Percentiles rank a stretch among this genome's conserved stretches.
These are phyloP conservation scores for Lojkania enalia DNA, from an alignment of 2,329 filamentous ascomycete species.

Conservation along the genomic window DNA sequence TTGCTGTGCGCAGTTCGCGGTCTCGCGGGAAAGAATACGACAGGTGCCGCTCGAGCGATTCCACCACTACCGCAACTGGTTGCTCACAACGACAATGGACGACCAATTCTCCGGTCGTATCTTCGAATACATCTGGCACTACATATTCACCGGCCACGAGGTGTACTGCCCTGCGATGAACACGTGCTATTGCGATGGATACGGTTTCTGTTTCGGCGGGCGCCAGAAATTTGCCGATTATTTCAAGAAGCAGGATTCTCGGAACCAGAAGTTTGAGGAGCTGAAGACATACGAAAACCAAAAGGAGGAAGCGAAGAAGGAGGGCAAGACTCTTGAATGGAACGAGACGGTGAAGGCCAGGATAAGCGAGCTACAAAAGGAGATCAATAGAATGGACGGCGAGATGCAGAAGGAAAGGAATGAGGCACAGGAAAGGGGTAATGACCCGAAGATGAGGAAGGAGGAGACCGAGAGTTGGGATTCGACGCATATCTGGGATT, in stretches of 20 bases:
- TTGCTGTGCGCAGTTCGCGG: constrained; percentile 62
- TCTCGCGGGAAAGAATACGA: constrained; percentile 53
- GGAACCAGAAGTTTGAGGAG: constrained; percentile 47
- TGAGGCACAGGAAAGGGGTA: constrained; percentile 38
- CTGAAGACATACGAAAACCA: constrained; percentile 46
- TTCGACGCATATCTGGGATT: constrained; percentile 41
- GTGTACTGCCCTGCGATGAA: constrained; percentile 45
- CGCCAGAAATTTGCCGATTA: constrained; percentile 55
- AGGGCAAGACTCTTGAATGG: constrained; percentile 25
- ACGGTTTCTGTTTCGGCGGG: constrained; percentile 63
- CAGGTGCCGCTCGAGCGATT: constrained; percentile 57
- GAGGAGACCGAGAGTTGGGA: constrained; percentile 42
- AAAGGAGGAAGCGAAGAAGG: constrained; percentile 34
- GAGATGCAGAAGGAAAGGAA: constrained; percentile 34
- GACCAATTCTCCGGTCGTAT: constrained; percentile 45
- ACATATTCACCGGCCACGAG: constrained; percentile 46
- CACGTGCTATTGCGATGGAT: constrained; percentile 64
- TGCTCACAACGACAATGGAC: constrained; percentile 45
- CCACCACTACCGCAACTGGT: constrained; percentile 57
- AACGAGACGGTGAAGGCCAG: constrained; percentile 24
- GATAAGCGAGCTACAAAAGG: constrained; percentile 25
- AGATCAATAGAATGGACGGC: constrained; percentile 27
- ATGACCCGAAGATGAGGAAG: constrained; percentile 33
- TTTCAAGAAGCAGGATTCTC: constrained; percentile 51
- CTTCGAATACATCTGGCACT: constrained; percentile 48